Base-by-base conservation (phyloP, 768 basidiomycete genomes). In the Boletus subcaerulescens region DNA sequence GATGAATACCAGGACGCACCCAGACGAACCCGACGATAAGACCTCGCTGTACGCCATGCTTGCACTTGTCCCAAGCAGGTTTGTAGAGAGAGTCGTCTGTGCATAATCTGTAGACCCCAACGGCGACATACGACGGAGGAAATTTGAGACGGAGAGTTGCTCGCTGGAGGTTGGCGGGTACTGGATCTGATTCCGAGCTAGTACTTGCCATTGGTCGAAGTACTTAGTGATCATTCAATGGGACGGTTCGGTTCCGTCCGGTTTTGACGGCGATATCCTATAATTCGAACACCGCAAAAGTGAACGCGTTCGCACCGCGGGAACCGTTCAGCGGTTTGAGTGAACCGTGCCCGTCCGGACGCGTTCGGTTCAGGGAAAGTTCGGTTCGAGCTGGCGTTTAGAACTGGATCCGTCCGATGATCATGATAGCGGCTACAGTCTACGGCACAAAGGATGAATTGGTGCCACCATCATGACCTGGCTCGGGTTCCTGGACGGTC, bases 41-140 rank as follows among this genome's bases (percentile, higher is more conserved):
- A 39, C 38, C 38, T 8, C 38, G 38, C n/a, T 39, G 38, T 39
- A n/a, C 38, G 17, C 38, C 38, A 39, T 39, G 38, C 38, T 18
- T 39, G n/a, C 38, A 9, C 88, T 85, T 39, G 38, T 18, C 38
- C 38, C 38, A 39, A 39, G 38, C 38, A 5, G 93, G 91, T 24
- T 76, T 73, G 56, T 83, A 85, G 88, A 39, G 38, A 12, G 17
- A n/a, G 2, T 39, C 9, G 38, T 39, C 38, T 7, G 38, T 91
- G 63, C 84, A 78, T 7, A 97, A 75, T 29, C 93, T 76, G 70
- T 95, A 96, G 17, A 85, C 80, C 0, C 93, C 93, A 0, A 97
- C 92, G 5, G 91, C 70, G 44, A 86, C 84, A 67, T 97, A 97
- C 3, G 86, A 85, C 0, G 93, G 90, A 0, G 91, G 85, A 60